Evolutionary conservation across 2,329 filamentous ascomycete genomes (phyloP).

Genomic region (Bipolaris sorokiniana): DNA sequence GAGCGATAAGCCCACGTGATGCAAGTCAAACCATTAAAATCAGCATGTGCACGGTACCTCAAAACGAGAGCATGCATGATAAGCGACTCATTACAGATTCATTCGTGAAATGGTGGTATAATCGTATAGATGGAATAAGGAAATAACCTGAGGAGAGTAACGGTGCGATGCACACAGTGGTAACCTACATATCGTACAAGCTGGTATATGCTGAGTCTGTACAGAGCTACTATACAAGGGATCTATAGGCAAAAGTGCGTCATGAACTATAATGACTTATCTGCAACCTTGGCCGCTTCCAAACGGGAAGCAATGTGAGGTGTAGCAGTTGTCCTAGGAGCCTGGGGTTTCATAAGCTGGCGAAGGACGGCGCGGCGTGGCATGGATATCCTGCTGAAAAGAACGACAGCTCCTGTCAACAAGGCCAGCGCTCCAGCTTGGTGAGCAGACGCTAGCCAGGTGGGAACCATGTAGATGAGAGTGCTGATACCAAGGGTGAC

Average conservation of each 20-base stretch:
- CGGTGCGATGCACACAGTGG: not conserved
- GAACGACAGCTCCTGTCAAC: constrained; percentile 78
- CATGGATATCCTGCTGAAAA: constrained; percentile 65
- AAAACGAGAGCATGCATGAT: not conserved
- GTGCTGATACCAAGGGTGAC: constrained; percentile 87
- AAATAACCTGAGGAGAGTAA: not conserved
- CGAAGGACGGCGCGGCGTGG: constrained; percentile 41
- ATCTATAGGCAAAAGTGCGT: not conserved
- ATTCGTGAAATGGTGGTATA: not conserved
- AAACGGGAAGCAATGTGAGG: constrained; percentile 33
- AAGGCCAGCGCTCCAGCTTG: constrained; percentile 89
- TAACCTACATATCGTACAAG: constrained; percentile 15
- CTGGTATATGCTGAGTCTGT: constrained; percentile 1
- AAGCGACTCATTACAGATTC: not conserved
- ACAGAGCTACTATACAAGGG: constrained; percentile 6
- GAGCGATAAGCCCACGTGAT: no score
- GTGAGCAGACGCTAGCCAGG: constrained; percentile 84
- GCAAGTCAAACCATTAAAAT: no score
- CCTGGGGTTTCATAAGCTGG: constrained; percentile 36
- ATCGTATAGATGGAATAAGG: not conserved
- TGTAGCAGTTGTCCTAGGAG: constrained; percentile 18
- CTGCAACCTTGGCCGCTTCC: constrained; percentile 22
- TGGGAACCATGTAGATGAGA: constrained; percentile 91
- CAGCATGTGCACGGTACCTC: no score
- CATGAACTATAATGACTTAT: constrained; percentile 24